These are phyloP conservation scores for Cardamine chenopodiifolia DNA, from an alignment of 345 rosid genomes.

Conservation along the genomic window DNA sequence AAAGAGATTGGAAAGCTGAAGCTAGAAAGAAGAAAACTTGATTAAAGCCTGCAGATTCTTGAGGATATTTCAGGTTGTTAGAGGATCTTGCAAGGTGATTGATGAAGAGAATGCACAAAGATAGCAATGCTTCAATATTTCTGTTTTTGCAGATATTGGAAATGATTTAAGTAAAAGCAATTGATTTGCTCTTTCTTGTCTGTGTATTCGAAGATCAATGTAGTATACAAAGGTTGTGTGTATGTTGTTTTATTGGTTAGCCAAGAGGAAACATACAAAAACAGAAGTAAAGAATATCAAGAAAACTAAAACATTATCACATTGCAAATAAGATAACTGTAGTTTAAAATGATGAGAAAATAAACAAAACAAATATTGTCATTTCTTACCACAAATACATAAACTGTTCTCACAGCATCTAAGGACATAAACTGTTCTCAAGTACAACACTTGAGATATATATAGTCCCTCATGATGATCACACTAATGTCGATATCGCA, in stretches of 20 bases:
- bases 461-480: no score
- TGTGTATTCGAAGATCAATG: neutral
- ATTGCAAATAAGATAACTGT: no score
- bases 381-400: no score
- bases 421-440: no score
- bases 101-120: neutral
- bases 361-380: neutral
- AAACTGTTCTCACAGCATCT: neutral
- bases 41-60: slow-evolving; percentile 16
- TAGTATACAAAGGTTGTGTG: neutral
- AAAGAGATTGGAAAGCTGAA: slow-evolving; percentile 77
- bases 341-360: no score
- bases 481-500: no score
- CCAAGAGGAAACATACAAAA: neutral
- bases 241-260: neutral
- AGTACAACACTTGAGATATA: no score
- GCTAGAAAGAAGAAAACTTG: slow-evolving; percentile 59
- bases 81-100: slow-evolving; percentile 7
- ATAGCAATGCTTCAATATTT: neutral
- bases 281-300: neutral
- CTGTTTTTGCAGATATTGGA: slow-evolving; percentile 1
- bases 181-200: slow-evolving; percentile 12
- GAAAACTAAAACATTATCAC: neutral
- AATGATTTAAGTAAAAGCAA: neutral
- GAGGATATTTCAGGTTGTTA: slow-evolving; percentile 3